Conservation (phyloP, 1,284 basidiomycete genomes). For the Cutaneotrichosporon sp. region DNA sequence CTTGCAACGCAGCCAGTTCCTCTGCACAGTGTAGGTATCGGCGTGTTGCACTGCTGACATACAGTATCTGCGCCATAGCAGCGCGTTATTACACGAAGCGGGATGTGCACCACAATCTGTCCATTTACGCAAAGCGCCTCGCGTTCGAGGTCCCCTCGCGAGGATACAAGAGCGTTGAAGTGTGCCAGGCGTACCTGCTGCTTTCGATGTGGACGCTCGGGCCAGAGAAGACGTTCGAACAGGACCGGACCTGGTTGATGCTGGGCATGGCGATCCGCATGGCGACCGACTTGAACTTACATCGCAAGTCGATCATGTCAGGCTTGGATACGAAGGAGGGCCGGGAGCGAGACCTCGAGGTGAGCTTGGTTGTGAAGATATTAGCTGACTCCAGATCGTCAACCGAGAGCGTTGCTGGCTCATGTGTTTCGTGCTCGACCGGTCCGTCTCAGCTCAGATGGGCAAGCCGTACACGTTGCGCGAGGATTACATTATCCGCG, state of each 20-base stretch:
- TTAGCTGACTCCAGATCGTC: conserved; percentile 61
- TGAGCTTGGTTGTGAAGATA: conserved; percentile 17
- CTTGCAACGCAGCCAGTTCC: conserved; percentile 85
- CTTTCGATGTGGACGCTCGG: conserved; percentile 81
- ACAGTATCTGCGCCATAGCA: conserved; percentile 77
- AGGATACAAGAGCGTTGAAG: conserved; percentile 90
- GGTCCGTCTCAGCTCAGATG: conserved; percentile 76
- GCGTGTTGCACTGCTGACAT: conserved; percentile 4
- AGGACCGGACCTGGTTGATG: conserved; percentile 91
- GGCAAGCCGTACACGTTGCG: conserved; percentile 55
- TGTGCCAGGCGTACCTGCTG: conserved; percentile 84
- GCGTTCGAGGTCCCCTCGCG: conserved; percentile 77
- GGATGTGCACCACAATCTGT: conserved; percentile 74
- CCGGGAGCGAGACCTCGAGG: conserved; percentile 49
- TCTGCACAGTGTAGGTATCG: conserved; percentile 78
- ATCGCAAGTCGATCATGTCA: conserved; percentile 74
- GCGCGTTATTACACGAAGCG: conserved; percentile 83
- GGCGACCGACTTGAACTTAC: conserved; percentile 93
- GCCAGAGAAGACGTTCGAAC: conserved; percentile 91
- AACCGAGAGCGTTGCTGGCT: conserved; percentile 95
- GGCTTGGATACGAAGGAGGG: conserved; percentile 71
- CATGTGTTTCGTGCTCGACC: conserved; percentile 83
- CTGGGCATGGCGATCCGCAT: conserved; percentile 70
- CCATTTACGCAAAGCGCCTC: conserved; percentile 83
- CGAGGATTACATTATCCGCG: conserved; percentile 76